Evolutionary conservation across 495 filamentous ascomycete species (phyloP), one percentile per base, ranked within the genome.

Genomic region (Patellaria atrata): DNA sequence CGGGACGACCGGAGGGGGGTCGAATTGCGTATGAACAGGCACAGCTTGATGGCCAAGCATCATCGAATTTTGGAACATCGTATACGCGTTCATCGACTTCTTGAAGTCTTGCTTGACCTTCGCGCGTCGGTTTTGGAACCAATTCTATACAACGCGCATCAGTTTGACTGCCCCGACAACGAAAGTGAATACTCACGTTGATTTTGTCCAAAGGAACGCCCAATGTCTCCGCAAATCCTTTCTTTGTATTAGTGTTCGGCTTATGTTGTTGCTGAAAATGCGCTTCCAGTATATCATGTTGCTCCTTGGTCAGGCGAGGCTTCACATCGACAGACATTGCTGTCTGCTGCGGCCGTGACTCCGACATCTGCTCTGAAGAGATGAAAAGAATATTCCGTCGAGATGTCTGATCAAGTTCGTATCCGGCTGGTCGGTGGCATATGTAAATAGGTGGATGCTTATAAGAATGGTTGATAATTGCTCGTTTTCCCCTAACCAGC

Each of bases 91-190:
- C 32, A 45, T 29, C 37, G 40, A 38, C 27, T 60, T 61, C 42
- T 61, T 61, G 5, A 38, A 27, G 38, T 61, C 58, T 40, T 61
- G 58, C 46, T 61, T 61, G 12, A 55, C 45, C 37, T 61, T 61
- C 24, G 58, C 58, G 27, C 58, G 21, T 8, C 58, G 51, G 44
- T 61, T 61, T 43, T 61, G 58, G 32, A 61, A 61, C 58, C 58
- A 61, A 35, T 61, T 61, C 58, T 61, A 34, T 21, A 15, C 22
- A 12, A 30, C 23, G n/a, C 15, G 33, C 36, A 6, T 6, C 18
- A 8, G 15, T 31, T 10, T 15, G 28, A 31, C 17, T 15, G 28
- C 28, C 9, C 7, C 28, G 13, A 14, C n/a, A n/a, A n/a, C n/a
- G n/a, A n/a, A n/a, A 11, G 24, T 12, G 24, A 13, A 11, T 24